Evolutionary conservation across 2,329 filamentous ascomycete genomes (phyloP).

Genomic region (Camillea tinctor): DNA sequence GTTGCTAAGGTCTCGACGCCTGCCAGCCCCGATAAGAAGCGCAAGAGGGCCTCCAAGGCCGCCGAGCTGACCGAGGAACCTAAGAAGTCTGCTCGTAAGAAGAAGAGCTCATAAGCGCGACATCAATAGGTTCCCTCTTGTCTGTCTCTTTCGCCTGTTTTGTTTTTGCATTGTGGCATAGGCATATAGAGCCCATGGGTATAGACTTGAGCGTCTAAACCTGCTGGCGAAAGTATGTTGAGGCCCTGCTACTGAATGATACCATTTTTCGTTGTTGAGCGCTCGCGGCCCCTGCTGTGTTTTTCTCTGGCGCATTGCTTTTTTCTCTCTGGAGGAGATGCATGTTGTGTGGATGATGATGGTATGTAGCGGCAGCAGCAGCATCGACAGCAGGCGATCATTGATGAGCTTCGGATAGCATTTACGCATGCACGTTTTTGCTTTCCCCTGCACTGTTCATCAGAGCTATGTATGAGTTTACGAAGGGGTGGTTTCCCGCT

Average conservation of each 20-base stretch:
- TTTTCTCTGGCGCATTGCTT: not conserved
- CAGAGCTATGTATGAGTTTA: too few relatives aligned
- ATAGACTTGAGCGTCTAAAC: not conserved
- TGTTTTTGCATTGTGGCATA: conserved; percentile 1
- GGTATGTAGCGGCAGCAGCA: too few relatives aligned
- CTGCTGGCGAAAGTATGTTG: not conserved
- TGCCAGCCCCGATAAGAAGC: conserved; percentile 62
- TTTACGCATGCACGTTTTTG: too few relatives aligned
- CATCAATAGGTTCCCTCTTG: conserved; percentile 1
- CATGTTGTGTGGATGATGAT: not conserved
- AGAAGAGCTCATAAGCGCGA: conserved; percentile 43
- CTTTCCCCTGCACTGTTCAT: too few relatives aligned
- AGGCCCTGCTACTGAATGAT: not conserved
- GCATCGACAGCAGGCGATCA: too few relatives aligned
- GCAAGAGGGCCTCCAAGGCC: conserved; percentile 58
- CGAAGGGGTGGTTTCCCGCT: too few relatives aligned
- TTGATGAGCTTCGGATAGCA: too few relatives aligned
- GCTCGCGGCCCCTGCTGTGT: not conserved
- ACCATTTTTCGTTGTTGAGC: not conserved
- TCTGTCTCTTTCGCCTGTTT: conserved; percentile 5
- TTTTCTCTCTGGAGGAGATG: not conserved
- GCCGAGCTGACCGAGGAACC: conserved; percentile 55
- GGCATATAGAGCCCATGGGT: not conserved
- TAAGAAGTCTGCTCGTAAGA: conserved; percentile 61
- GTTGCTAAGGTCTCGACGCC: conserved; percentile 40